Percentiles rank a stretch among this genome's conserved stretches.
Evolutionary conservation across 176 grass and related monocot species (phyloP).

Genomic region (Tillandsia fasciculata): DNA sequence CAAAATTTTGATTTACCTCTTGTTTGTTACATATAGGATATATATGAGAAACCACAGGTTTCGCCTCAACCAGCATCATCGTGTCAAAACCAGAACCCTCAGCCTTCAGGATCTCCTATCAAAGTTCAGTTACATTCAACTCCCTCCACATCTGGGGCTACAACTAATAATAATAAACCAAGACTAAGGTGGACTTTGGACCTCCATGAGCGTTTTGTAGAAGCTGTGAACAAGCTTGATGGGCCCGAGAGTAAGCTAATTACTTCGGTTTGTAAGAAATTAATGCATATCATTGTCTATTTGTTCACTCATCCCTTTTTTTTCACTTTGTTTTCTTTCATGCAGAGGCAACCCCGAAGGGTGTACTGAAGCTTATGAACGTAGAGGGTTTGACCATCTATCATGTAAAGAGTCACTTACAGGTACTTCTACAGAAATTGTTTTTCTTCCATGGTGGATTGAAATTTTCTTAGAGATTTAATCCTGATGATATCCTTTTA

Average conservation of each 20-base stretch:
- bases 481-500: not conserved
- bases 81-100: slow-evolving; percentile 19
- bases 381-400: slow-evolving; percentile 75
- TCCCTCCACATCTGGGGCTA: slow-evolving; percentile 25
- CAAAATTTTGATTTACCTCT: not conserved
- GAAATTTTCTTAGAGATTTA: not conserved
- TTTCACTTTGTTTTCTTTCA: not conserved
- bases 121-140: slow-evolving; percentile 44
- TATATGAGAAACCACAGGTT: slow-evolving; percentile 36
- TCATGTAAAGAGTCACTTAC: slow-evolving; percentile 95
- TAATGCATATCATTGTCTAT: not conserved
- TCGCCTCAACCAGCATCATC: slow-evolving; percentile 13
- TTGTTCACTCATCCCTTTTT: not conserved
- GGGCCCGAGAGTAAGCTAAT: slow-evolving; percentile 58
- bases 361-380: slow-evolving; percentile 82
- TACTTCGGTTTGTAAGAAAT: slow-evolving; percentile 9
- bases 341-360: slow-evolving; percentile 86
- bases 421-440: slow-evolving; percentile 28
- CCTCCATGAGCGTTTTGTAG: slow-evolving; percentile 78
- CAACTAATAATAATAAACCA: slow-evolving; percentile 37
- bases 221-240: slow-evolving; percentile 66
- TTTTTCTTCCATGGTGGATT: not conserved
- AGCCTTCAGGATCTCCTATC: slow-evolving; percentile 8
- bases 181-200: slow-evolving; percentile 77
- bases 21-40: slow-evolving; percentile 41